Base-by-base conservation (phyloP, 257 asterid species). In the Solanum medicagineum region DNA sequence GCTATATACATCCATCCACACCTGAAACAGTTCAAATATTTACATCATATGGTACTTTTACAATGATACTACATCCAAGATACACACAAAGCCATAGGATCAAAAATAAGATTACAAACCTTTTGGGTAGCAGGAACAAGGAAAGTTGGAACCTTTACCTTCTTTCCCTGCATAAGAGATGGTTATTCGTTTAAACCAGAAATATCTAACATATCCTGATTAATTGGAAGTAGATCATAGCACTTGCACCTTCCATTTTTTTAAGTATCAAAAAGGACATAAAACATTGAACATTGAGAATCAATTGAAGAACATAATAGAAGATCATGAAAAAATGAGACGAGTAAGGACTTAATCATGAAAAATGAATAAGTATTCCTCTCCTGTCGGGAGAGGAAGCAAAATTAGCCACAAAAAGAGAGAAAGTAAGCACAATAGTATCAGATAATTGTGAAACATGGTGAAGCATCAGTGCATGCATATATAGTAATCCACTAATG, bases 101-200 rank as follows among this genome's bases (percentile, higher is more conserved):
- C 2, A 68, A 57, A 47, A 53, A 29, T 55, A 69, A 6, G 57
- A 69, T 12, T 10, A 54, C 88, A 53, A 81, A 95, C 99, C 98
- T 97, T 97, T 88, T 97, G 99, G 5, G 99, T 97, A 81, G 99
- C 98, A 68, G 99, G 99, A 86, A 97, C 99, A 53, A 97, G 94
- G 90, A 97, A 95, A 10, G 98, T 97, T n/a, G 99, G 99, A 81
- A 97, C 99, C 89, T 95, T 97, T 81, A 97, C 99, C 92, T 92
- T 92, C 88, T 91, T 94, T 12, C 98, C 98, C 83, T 79, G 83
- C 24, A 54, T 16, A 51, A 79, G 83, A 77, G 47, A 77, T 14
- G 16, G 83, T 26, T 26, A 79, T 26, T 79, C 2, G 7, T 53
- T 79, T 9, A 79, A 68, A 7, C 9, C 13, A 22, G 60, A 75